Percentiles rank a stretch among this genome's conserved stretches.
Evolutionary conservation across 768 basidiomycete genomes (phyloP).

Genomic region (Kwoniella bestiolae): DNA sequence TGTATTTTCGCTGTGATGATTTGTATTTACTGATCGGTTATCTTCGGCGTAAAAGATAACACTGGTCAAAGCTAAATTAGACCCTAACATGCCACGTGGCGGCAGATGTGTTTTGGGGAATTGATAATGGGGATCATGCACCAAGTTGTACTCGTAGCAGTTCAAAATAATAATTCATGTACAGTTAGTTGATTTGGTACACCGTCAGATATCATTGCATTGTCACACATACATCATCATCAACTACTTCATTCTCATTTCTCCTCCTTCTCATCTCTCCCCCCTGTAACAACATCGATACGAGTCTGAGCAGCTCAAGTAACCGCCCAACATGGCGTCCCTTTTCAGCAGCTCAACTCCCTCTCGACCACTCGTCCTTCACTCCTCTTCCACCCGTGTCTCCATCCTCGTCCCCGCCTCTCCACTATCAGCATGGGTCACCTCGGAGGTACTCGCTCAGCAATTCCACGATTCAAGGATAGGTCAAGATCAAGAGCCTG

Average conservation of each 20-base stretch:
- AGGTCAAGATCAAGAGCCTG: conserved; percentile 55
- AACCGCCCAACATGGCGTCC: conserved; percentile 48
- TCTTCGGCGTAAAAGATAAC: conserved; percentile 20
- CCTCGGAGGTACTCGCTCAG: conserved; percentile 86
- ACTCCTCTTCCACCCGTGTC: conserved; percentile 59
- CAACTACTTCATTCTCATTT: not conserved
- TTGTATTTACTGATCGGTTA: conserved; percentile 18
- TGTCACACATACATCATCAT: too few species aligned
- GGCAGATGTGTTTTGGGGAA: conserved; percentile 17
- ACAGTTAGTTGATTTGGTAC: too few species aligned
- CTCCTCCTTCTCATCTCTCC: not conserved
- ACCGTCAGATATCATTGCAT: too few species aligned
- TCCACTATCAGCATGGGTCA: conserved; percentile 82
- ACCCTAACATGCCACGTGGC: conserved; percentile 9
- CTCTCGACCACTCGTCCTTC: conserved; percentile 57
- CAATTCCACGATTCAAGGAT: conserved; percentile 71
- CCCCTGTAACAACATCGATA: not conserved
- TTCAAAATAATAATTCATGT: not conserved
- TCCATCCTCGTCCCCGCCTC: conserved; percentile 81
- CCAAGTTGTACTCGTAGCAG: too few species aligned
- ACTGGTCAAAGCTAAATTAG: conserved; percentile 4
- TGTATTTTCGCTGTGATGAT: conserved; percentile 1
- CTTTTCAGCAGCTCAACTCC: conserved; percentile 48
- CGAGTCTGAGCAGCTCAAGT: conserved; percentile 24
- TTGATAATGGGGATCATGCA: conserved; percentile 3